These are phyloP conservation scores for Agrocybe praecox DNA, from an alignment of 768 basidiomycete genomes.

Conservation along the genomic window DNA sequence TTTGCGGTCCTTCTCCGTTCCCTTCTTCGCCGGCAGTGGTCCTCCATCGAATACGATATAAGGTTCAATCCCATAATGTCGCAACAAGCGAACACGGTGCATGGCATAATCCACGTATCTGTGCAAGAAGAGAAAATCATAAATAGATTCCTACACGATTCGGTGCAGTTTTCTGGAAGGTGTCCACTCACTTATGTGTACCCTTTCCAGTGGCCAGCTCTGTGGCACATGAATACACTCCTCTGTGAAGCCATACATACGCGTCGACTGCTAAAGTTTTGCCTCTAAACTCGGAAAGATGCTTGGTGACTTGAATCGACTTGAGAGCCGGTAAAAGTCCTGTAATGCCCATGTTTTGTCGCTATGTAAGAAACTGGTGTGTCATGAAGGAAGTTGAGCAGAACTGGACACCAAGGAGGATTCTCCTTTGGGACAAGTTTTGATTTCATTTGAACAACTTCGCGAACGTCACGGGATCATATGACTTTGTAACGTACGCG, in stretches of 20 bases:
- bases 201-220: slow-evolving; percentile 85
- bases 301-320: slow-evolving; percentile 78
- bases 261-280: slow-evolving; percentile 92
- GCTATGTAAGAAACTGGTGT: not conserved
- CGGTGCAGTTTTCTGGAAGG: not conserved
- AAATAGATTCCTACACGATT: too few relatives aligned
- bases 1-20: slow-evolving; percentile 82
- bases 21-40: slow-evolving; percentile 90
- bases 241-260: slow-evolving; percentile 93
- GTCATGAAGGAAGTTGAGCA: slow-evolving; percentile 6
- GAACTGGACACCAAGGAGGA: not conserved
- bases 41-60: slow-evolving; percentile 98
- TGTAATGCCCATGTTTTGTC: slow-evolving; percentile 80
- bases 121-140: not conserved
- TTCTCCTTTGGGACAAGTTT: not conserved
- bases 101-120: slow-evolving; percentile 98
- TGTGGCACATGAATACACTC: slow-evolving; percentile 86
- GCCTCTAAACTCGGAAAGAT: slow-evolving; percentile 81
- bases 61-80: slow-evolving; percentile 83
- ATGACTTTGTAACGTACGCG: slow-evolving; percentile 2
- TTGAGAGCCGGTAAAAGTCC: slow-evolving; percentile 90
- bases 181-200: slow-evolving; percentile 73
- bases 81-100: slow-evolving; percentile 85
- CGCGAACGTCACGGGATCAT: slow-evolving; percentile 8
- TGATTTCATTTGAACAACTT: slow-evolving; percentile 6